Conservation (phyloP, 768 basidiomycete species). For the Tricholoma bakamatsutake region DNA sequence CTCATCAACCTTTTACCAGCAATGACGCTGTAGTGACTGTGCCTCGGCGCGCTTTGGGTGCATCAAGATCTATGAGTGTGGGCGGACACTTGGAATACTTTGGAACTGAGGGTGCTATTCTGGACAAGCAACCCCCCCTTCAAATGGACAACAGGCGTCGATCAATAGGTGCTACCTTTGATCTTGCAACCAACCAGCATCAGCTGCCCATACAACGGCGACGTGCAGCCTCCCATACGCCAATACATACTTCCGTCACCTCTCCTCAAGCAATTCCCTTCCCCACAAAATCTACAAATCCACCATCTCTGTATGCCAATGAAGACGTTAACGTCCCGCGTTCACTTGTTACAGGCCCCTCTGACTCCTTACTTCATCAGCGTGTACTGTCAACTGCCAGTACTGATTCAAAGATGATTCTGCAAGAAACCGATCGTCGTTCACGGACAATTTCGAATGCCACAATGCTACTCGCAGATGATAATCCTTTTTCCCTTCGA, state of each 20-base stretch:
- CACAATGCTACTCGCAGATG: slow-evolving; percentile 36
- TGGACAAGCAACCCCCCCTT: slow-evolving; percentile 26
- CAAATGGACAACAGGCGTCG: slow-evolving; percentile 39
- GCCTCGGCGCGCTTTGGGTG: slow-evolving; percentile 34
- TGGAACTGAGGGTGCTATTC: slow-evolving; percentile 15
- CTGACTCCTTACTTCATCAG: slow-evolving; percentile 26
- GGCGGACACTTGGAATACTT: slow-evolving; percentile 51
- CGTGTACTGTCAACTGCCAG: slow-evolving; percentile 49
- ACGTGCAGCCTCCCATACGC: slow-evolving; percentile 43
- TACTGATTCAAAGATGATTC: slow-evolving; percentile 40
- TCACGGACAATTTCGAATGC: slow-evolving; percentile 35
- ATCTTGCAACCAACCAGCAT: slow-evolving; percentile 42
- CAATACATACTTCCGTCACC: slow-evolving; percentile 36
- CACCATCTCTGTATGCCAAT: slow-evolving; percentile 33
- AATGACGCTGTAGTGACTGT: slow-evolving; percentile 28
- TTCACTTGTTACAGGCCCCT: slow-evolving; percentile 7
- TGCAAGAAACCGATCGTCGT: slow-evolving; percentile 27
- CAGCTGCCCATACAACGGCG: slow-evolving; percentile 37
- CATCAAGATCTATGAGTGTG: slow-evolving; percentile 59
- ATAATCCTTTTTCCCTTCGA: slow-evolving; percentile 66
- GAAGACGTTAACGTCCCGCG: slow-evolving; percentile 5
- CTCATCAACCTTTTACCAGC: slow-evolving; percentile 37
- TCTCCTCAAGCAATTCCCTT: slow-evolving; percentile 52
- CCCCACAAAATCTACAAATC: slow-evolving; percentile 49
- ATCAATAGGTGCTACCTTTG: slow-evolving; percentile 54